These are phyloP conservation scores for Pythium periplocum DNA, from an alignment of 352 stramenopile species.

Conservation along the genomic window DNA sequence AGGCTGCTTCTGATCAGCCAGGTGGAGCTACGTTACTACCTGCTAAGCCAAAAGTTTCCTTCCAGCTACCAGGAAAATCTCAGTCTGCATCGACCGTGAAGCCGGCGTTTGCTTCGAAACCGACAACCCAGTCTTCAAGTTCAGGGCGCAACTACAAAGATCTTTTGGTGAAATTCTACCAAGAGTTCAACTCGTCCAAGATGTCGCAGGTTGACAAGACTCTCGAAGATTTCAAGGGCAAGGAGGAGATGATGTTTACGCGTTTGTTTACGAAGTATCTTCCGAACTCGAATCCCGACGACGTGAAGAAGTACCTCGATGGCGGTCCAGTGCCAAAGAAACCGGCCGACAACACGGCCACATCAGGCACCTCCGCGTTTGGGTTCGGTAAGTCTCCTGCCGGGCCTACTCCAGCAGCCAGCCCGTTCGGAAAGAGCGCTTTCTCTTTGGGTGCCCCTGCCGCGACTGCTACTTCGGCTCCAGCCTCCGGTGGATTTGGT, in stretches of 20 bases:
- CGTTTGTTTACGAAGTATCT: constrained; percentile 61
- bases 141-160: constrained; percentile 32
- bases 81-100: neutral
- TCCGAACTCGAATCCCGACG: constrained; percentile 40
- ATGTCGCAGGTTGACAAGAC: constrained; percentile 40
- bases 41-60: constrained; percentile 12
- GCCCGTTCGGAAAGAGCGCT: constrained; percentile 24
- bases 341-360: neutral
- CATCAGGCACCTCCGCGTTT: constrained; percentile 4
- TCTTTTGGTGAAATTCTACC: constrained; percentile 57
- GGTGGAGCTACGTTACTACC: constrained; percentile 5
- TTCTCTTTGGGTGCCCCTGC: constrained; percentile 6
- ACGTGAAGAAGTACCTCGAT: constrained; percentile 57
- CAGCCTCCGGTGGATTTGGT: constrained; percentile 3
- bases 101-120: too few species aligned
- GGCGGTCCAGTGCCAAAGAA: constrained; percentile 49
- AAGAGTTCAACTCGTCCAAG: constrained; percentile 53
- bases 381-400: constrained; percentile 11
- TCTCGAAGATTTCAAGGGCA: constrained; percentile 43
- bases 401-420: constrained; percentile 13
- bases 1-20: neutral
- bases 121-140: neutral
- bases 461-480: neutral
- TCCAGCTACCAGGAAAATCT: constrained; percentile 9
- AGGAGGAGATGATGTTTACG: constrained; percentile 55